A percentile compares a stretch with the other conserved stretches of the same genome.
Evolutionary conservation across 2,329 filamentous ascomycete species (phyloP).

Genomic region (Cadophora luteo-olivacea): DNA sequence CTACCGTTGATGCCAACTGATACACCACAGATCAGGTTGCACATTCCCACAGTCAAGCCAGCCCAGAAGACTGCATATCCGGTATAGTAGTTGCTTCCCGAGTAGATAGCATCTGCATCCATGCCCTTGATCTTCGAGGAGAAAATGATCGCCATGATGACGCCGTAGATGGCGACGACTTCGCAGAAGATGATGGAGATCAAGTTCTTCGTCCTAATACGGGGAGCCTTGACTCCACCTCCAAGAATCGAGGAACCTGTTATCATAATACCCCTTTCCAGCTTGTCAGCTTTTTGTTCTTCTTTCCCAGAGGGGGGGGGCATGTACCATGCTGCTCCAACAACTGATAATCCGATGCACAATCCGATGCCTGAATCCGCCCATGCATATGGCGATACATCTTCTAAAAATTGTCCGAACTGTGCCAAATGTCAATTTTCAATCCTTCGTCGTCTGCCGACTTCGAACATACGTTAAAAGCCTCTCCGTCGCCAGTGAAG

Average conservation of each 20-base stretch:
- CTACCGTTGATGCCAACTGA: constrained; percentile 98
- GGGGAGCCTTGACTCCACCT: constrained; percentile 93
- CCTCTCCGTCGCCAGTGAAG: constrained; percentile 94
- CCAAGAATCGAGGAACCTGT: constrained; percentile 97
- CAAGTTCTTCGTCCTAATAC: constrained; percentile 98
- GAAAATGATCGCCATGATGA: constrained; percentile 99
- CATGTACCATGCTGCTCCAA: constrained; percentile 91
- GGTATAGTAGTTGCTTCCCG: constrained; percentile 86
- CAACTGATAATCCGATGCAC: constrained; percentile 94
- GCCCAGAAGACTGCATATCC: constrained; percentile 97
- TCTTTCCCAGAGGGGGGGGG: constrained; percentile 5
- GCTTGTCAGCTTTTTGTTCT: constrained; percentile 23
- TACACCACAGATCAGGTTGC: constrained; percentile 95
- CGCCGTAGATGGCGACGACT: constrained; percentile 99
- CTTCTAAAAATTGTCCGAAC: constrained; percentile 93
- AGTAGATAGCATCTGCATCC: constrained; percentile 68
- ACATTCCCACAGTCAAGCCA: constrained; percentile 90
- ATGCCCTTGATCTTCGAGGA: constrained; percentile 82
- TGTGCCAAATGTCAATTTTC: constrained; percentile 49
- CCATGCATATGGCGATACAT: constrained; percentile 93
- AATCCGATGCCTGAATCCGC: constrained; percentile 88
- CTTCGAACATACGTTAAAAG: constrained; percentile 78
- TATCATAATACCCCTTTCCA: constrained; percentile 92
- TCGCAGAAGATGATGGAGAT: constrained; percentile 99
- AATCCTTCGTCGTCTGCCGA: constrained; percentile 13